Percentiles rank a stretch among this genome's conserved stretches.
These are phyloP conservation scores for Flaveria linearis DNA, from an alignment of 129 eudicot genomes.

Conservation along the genomic window DNA sequence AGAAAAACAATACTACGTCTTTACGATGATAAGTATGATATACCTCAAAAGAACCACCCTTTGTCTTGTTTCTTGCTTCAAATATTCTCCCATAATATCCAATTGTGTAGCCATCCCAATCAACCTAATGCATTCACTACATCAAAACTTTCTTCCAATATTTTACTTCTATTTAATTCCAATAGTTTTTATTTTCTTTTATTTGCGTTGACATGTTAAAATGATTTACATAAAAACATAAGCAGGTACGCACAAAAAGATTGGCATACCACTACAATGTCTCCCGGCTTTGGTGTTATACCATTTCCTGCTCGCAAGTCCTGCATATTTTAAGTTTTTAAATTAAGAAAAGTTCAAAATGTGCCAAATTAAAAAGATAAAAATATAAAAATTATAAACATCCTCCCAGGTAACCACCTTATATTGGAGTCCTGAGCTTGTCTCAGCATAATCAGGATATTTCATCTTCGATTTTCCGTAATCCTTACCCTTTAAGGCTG, in stretches of 20 bases:
- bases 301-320: conserved; percentile 84
- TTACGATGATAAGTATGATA: conserved; percentile 18
- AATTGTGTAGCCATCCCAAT: conserved; percentile 99
- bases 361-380: conserved; percentile 9
- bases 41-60: conserved; percentile 99
- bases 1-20: neutral
- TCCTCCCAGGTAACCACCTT: conserved; percentile 54
- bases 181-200: neutral
- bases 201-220: neutral
- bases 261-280: conserved; percentile 83
- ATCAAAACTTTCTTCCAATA: conserved; percentile 15
- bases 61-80: conserved; percentile 98
- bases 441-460: conserved; percentile 84
- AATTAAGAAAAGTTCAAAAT: conserved; percentile 14
- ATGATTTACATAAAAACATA: conserved; percentile 18
- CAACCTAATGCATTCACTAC: conserved; percentile 57
- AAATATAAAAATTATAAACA: neutral
- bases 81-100: conserved; percentile 98
- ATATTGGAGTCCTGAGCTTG: conserved; percentile 93
- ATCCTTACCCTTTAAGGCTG: conserved; percentile 94
- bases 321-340: conserved; percentile 49
- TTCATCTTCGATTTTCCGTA: conserved; percentile 97
- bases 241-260: conserved; percentile 28
- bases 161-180: neutral
- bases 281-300: conserved; percentile 69